A percentile compares a stretch with the other conserved stretches of the same genome.
Evolutionary conservation across 2,329 filamentous ascomycete species (phyloP).

Genomic region (Xylaria sp.): DNA sequence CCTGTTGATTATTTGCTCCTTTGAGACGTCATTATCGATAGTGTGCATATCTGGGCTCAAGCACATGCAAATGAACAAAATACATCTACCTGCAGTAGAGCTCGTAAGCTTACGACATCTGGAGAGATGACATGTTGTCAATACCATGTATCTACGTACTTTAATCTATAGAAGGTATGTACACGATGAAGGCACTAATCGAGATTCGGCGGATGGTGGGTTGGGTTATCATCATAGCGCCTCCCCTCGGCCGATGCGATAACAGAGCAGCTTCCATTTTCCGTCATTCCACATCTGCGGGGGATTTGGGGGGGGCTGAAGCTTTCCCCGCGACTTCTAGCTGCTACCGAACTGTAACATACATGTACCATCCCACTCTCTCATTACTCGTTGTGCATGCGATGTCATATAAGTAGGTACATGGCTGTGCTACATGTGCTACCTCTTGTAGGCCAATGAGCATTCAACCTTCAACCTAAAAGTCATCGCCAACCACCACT

Average conservation of each 20-base stretch:
- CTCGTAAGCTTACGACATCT: too few species aligned
- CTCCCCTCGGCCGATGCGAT: background rate
- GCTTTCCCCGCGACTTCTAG: conserved; percentile 20
- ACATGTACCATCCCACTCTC: background rate
- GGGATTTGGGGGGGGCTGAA: background rate
- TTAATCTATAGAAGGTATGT: background rate
- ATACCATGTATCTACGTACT: background rate
- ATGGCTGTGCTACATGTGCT: background rate
- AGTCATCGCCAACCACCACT: background rate
- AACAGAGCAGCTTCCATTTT: conserved; percentile 4
- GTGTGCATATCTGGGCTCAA: background rate
- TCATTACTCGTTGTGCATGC: too few species aligned
- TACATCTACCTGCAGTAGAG: too few species aligned
- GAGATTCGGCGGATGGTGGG: background rate
- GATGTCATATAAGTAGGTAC: too few species aligned
- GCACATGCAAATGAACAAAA: background rate
- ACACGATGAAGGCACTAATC: background rate
- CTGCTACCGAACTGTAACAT: background rate
- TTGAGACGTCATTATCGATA: background rate
- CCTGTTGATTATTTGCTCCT: background rate
- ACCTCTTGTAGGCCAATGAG: background rate
- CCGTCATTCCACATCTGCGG: conserved; percentile 11
- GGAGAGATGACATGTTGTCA: background rate
- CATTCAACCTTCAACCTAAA: background rate
- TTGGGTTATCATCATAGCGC: background rate